Percentiles rank a stretch among this genome's conserved stretches.
Evolutionary conservation across 352 stramenopile species (phyloP).

Genomic region (Achlya hypogyna): DNA sequence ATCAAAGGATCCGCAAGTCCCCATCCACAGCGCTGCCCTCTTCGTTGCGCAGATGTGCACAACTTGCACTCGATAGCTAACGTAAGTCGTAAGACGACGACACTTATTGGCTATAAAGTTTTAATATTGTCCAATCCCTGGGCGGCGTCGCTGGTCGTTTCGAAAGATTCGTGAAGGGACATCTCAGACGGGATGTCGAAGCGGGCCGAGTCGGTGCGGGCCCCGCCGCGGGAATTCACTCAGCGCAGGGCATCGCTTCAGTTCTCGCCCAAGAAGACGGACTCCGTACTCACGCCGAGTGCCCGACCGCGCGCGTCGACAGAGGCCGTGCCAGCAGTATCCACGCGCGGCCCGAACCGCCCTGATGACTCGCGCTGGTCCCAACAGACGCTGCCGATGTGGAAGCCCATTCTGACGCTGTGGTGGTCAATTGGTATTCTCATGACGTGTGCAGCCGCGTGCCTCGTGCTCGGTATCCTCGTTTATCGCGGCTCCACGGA

Average conservation of each 20-base stretch:
- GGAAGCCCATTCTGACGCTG: slow-evolving; percentile 66
- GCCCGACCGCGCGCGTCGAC: neutral
- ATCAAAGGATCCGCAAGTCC: too few species aligned
- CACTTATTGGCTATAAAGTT: too few species aligned
- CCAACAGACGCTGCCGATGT: slow-evolving; percentile 61
- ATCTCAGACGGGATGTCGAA: neutral
- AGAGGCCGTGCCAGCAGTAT: neutral
- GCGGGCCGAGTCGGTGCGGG: neutral
- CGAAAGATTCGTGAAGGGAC: neutral
- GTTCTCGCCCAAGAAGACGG: too few species aligned
- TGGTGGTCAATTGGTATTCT: slow-evolving; percentile 48
- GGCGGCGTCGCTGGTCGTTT: neutral
- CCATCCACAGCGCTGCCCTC: too few species aligned
- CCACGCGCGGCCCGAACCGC: slow-evolving; percentile 26
- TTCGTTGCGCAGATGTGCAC: too few species aligned
- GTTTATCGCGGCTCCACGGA: slow-evolving; percentile 40
- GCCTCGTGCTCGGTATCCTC: slow-evolving; percentile 35
- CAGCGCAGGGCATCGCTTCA: too few species aligned
- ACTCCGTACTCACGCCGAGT: too few species aligned
- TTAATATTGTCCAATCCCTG: neutral
- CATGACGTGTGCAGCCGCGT: slow-evolving; percentile 33
- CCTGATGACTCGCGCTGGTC: slow-evolving; percentile 43
- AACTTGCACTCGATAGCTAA: too few species aligned
- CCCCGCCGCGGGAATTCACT: too few species aligned
- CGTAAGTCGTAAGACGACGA: too few species aligned